Percentiles rank a stretch among this genome's conserved stretches.
phyloP scores from a whole-genome alignment of 306 rosid genomes.

The Gillenia trifoliata region DNA sequence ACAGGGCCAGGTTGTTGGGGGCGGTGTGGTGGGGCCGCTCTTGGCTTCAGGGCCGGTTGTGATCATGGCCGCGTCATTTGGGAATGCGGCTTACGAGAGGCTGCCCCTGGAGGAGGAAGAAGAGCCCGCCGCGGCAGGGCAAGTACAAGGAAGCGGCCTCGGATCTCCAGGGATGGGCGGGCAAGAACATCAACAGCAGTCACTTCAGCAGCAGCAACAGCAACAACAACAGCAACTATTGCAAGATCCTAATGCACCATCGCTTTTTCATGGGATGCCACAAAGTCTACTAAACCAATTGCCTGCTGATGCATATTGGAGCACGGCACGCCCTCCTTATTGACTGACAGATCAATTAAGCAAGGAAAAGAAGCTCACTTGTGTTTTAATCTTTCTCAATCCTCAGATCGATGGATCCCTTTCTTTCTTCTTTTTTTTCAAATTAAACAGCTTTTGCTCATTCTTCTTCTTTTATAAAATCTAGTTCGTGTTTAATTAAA shows the following conservation, averaged over 20 bases:
- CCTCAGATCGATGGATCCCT: not conserved
- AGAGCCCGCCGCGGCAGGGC: conserved; percentile 26
- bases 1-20: conserved; percentile 92
- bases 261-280: conserved; percentile 68
- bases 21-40: conserved; percentile 78
- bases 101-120: conserved; percentile 87
- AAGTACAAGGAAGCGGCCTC: conserved; percentile 34
- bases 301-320: conserved; percentile 81
- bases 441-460: not conserved
- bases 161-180: conserved; percentile 57
- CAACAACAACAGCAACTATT: conserved; percentile 28
- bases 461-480: conserved; percentile 42
- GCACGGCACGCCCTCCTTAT: conserved; percentile 65
- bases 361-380: not conserved
- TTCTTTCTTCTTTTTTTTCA: not conserved
- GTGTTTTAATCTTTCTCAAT: not conserved
- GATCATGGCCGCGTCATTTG: conserved; percentile 85
- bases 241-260: conserved; percentile 43
- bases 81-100: conserved; percentile 94
- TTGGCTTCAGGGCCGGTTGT: conserved; percentile 80
- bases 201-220: conserved; percentile 5
- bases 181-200: conserved; percentile 34
- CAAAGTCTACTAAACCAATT: conserved; percentile 86
- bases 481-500: conserved; percentile 37
- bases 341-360: conserved; percentile 16